Evolutionary conservation across 176 grass and related monocot genomes (phyloP).

Genomic region (Aegilops bicornis): DNA sequence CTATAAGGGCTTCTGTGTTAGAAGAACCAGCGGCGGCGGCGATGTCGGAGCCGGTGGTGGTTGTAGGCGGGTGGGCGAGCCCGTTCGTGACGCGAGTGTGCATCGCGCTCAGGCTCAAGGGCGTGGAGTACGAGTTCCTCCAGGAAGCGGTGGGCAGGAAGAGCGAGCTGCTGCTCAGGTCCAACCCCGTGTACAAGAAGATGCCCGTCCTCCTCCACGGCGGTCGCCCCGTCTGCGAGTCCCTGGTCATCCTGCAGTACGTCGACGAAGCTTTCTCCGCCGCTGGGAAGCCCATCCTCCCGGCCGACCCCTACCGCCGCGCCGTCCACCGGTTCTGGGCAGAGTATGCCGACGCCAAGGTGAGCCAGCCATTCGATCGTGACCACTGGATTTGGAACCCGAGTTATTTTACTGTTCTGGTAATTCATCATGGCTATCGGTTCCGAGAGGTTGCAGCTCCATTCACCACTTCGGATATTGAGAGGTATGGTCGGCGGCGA

Average conservation of each 20-base stretch:
- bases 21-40: not conserved
- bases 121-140: constrained; percentile 34
- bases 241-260: constrained; percentile 36
- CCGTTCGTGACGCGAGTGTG: constrained; percentile 15
- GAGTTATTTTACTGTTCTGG: not conserved
- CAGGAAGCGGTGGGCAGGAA: constrained; percentile 29
- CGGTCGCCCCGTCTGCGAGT: constrained; percentile 37
- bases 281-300: not conserved
- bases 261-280: constrained; percentile 29
- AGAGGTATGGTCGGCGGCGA: constrained; percentile 2
- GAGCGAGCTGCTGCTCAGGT: constrained; percentile 38
- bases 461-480: not conserved
- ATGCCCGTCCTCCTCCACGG: constrained; percentile 42
- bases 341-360: constrained; percentile 34
- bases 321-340: constrained; percentile 45
- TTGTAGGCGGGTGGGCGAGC: constrained; percentile 17
- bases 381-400: not conserved
- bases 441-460: not conserved
- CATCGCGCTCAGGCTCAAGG: constrained; percentile 47
- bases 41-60: constrained; percentile 8
- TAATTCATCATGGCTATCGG: not conserved
- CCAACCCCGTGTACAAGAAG: constrained; percentile 48
- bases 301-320: constrained; percentile 21
- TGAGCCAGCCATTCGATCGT: not conserved
- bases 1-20: not conserved